Conservation (phyloP, 106 monocot genomes). For the Dioscorea zingiberensis region DNA sequence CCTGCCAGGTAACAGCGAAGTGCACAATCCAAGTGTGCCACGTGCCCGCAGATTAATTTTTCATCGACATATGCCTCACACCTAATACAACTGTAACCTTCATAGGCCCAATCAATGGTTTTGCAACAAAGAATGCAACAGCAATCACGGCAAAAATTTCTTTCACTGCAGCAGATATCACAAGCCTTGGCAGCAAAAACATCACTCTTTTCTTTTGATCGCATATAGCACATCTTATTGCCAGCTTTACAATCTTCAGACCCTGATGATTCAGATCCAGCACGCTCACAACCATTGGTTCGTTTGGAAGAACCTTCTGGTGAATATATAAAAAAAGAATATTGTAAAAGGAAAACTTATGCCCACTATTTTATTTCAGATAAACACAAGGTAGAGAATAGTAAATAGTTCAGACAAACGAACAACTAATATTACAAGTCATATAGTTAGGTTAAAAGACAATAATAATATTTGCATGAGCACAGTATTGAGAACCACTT, state of each 20-base stretch:
- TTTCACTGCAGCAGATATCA: conserved; percentile 69
- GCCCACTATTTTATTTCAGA: background rate
- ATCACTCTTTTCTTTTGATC: conserved; percentile 6
- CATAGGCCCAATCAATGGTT: conserved; percentile 40
- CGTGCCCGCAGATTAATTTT: conserved; percentile 59
- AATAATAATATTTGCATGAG: too few species aligned
- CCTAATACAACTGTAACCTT: conserved; percentile 49
- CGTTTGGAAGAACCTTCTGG: background rate
- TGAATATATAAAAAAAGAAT: background rate
- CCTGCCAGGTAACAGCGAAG: conserved; percentile 73
- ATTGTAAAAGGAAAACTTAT: background rate
- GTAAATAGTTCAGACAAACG: too few species aligned
- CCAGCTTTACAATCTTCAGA: conserved; percentile 52
- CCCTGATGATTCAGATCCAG: conserved; percentile 9
- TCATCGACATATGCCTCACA: conserved; percentile 50
- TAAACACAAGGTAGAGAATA: background rate
- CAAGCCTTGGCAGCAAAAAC: conserved; percentile 32
- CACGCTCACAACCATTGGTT: conserved; percentile 3
- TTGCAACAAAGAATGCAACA: conserved; percentile 70
- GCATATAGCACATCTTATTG: conserved; percentile 41
- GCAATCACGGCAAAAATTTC: conserved; percentile 67
- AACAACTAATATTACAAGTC: too few species aligned
- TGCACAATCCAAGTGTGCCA: conserved; percentile 73
- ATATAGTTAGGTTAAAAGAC: too few species aligned
- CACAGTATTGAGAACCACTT: too few species aligned